Percentiles rank a stretch among this genome's conserved stretches.
Evolutionary conservation across 805 yeast species (phyloP).

Genomic region (Candida jianshihensis): DNA sequence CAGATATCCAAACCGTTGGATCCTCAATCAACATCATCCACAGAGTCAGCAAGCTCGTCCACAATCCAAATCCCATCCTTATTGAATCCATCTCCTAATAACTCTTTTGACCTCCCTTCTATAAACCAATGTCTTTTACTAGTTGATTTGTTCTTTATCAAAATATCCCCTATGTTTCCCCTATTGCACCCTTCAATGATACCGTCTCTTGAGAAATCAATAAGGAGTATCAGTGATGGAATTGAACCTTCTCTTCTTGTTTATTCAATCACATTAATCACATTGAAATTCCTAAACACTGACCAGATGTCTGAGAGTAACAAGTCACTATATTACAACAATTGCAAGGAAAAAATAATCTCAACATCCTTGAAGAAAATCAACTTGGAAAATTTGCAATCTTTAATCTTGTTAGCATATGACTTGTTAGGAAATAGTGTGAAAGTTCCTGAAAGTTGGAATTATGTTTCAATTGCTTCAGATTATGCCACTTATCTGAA

Average conservation of each 20-base stretch:
- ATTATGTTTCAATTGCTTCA: slow-evolving; percentile 21
- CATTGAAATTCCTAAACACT: slow-evolving; percentile 14
- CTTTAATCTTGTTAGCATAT: slow-evolving; percentile 16
- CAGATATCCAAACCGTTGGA: too few species aligned
- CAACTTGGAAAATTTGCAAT: slow-evolving; percentile 17
- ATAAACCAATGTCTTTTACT: slow-evolving; percentile 8
- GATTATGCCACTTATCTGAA: slow-evolving; percentile 20
- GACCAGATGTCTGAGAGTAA: slow-evolving; percentile 12
- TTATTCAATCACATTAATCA: slow-evolving; percentile 14
- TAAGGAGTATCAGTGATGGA: slow-evolving; percentile 2
- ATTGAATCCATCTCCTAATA: slow-evolving; percentile 9
- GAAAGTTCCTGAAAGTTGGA: slow-evolving; percentile 22
- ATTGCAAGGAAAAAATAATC: slow-evolving; percentile 16
- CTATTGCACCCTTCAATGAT: slow-evolving; percentile 15
- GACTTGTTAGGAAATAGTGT: slow-evolving; percentile 17
- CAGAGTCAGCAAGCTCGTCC: slow-evolving; percentile 1
- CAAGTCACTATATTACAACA: slow-evolving; percentile 6
- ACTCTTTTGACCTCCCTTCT: slow-evolving; percentile 10
- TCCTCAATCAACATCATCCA: too few species aligned
- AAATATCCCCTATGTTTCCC: slow-evolving; percentile 16
- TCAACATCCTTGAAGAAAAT: slow-evolving; percentile 14
- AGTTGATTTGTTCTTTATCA: slow-evolving; percentile 15
- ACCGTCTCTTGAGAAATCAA: slow-evolving; percentile 6
- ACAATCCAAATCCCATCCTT: slow-evolving; percentile 14
- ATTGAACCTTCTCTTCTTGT: slow-evolving; percentile 14